Evolutionary conservation across 768 basidiomycete genomes (phyloP).

Genomic region (Fibroporia radiculosa): DNA sequence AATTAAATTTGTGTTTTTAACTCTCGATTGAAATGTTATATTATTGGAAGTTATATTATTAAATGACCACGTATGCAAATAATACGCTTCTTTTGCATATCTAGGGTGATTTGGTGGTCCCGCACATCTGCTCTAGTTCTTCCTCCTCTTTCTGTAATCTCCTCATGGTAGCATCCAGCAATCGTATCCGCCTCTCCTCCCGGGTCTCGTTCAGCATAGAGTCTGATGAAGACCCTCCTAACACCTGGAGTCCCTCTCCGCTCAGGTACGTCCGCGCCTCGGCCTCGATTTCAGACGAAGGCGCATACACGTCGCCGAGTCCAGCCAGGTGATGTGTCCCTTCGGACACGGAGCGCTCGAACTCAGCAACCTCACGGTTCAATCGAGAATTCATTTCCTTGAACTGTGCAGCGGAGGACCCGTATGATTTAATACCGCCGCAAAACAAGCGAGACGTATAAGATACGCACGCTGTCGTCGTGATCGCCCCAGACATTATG

Average conservation of each 20-base stretch:
- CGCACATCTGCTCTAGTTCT: constrained; percentile 65
- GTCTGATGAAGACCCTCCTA: constrained; percentile 12
- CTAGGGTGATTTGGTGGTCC: constrained; percentile 34
- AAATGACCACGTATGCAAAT: not conserved
- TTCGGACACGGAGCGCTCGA: constrained; percentile 42
- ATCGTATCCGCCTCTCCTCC: constrained; percentile 48
- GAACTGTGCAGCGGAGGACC: constrained; percentile 36
- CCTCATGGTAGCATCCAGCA: constrained; percentile 54
- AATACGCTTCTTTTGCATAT: too few species aligned
- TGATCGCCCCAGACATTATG: constrained; percentile 73
- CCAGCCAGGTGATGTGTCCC: constrained; percentile 49
- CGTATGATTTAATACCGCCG: not conserved
- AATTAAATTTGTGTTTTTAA: not conserved
- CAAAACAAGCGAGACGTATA: not conserved
- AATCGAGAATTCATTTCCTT: constrained; percentile 69
- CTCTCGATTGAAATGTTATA: not conserved
- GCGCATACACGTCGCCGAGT: constrained; percentile 40
- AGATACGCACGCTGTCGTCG: constrained; percentile 54
- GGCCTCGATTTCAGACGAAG: constrained; percentile 47
- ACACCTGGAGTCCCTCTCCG: constrained; percentile 31
- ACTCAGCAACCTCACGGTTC: constrained; percentile 65
- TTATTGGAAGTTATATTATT: not conserved
- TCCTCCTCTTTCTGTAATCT: constrained; percentile 61
- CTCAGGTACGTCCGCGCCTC: constrained; percentile 48
- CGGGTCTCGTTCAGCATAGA: constrained; percentile 31